Conservation (phyloP, 2,329 filamentous ascomycete genomes). For the Fusarium paranaense region DNA sequence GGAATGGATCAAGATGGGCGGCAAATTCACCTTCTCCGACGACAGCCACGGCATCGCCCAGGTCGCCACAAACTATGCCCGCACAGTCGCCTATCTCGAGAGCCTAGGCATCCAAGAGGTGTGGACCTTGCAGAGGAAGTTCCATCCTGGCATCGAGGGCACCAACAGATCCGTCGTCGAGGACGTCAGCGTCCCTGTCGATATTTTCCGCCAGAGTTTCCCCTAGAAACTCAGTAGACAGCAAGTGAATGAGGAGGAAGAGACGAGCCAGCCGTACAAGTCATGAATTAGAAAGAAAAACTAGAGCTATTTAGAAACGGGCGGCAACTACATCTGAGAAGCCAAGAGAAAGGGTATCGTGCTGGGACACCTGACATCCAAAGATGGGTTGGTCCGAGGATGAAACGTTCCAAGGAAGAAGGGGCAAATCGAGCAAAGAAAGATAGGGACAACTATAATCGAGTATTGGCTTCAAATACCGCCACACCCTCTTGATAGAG, state of each 20-base stretch:
- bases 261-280: slow-evolving; percentile 12
- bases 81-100: slow-evolving; percentile 77
- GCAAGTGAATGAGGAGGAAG: neutral
- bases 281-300: slow-evolving; percentile 32
- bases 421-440: slow-evolving; percentile 10
- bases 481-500: slow-evolving; percentile 5
- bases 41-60: slow-evolving; percentile 93
- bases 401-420: slow-evolving; percentile 2
- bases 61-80: slow-evolving; percentile 84
- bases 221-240: neutral
- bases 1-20: slow-evolving; percentile 79
- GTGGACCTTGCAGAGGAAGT: slow-evolving; percentile 63
- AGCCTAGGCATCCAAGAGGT: slow-evolving; percentile 73
- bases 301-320: slow-evolving; percentile 31
- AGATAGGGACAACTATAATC: slow-evolving; percentile 19
- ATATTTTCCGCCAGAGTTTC: slow-evolving; percentile 52
- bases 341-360: slow-evolving; percentile 41
- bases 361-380: slow-evolving; percentile 30
- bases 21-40: slow-evolving; percentile 90
- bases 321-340: slow-evolving; percentile 1
- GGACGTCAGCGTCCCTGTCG: slow-evolving; percentile 58
- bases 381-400: neutral
- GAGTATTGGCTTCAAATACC: slow-evolving; percentile 15
- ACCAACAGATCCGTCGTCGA: slow-evolving; percentile 51
- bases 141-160: slow-evolving; percentile 45